A percentile compares a stretch with the other conserved stretches of the same genome.
Evolutionary conservation across 2,329 filamentous ascomycete genomes (phyloP).

Genomic region (Phyllosticta citriasiana): DNA sequence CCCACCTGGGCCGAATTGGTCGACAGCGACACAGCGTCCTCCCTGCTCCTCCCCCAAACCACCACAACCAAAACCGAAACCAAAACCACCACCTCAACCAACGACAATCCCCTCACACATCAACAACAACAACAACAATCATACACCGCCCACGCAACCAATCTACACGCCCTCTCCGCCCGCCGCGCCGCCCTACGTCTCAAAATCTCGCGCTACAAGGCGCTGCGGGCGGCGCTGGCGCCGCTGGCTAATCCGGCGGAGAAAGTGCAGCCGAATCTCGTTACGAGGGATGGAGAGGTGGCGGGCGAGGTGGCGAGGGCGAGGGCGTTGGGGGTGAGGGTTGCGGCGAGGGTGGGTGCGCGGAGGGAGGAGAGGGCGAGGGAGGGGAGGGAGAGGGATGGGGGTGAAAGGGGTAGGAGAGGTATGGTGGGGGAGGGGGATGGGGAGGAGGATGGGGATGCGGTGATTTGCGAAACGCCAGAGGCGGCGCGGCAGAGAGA

Average conservation of each 20-base stretch:
- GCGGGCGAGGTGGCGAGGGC: constrained; percentile 58
- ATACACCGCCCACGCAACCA: constrained; percentile 28
- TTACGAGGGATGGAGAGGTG: constrained; percentile 54
- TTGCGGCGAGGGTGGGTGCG: constrained; percentile 25
- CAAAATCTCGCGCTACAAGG: constrained; percentile 38
- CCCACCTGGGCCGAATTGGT: constrained; percentile 15
- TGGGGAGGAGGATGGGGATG: not conserved
- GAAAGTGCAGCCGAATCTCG: constrained; percentile 53
- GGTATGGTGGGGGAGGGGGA: not conserved
- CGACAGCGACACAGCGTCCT: constrained; percentile 7
- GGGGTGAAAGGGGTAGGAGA: no score
- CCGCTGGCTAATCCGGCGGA: constrained; percentile 41
- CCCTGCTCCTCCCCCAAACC: constrained; percentile 9
- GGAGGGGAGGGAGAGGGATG: not conserved
- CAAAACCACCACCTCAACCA: constrained; percentile 11
- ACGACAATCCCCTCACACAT: not conserved
- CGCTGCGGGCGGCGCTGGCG: constrained; percentile 41
- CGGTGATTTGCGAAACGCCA: no score
- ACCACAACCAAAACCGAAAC: no score
- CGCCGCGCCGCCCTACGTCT: constrained; percentile 39
- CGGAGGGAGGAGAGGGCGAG: not conserved
- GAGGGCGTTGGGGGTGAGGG: constrained; percentile 43
- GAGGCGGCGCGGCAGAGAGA: no score
- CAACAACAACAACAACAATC: not conserved
- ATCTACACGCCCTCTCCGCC: constrained; percentile 39